Percentiles rank a stretch among this genome's conserved stretches.
Evolutionary conservation across 1,284 basidiomycete species (phyloP).

Genomic region (Leccinum insolens): DNA sequence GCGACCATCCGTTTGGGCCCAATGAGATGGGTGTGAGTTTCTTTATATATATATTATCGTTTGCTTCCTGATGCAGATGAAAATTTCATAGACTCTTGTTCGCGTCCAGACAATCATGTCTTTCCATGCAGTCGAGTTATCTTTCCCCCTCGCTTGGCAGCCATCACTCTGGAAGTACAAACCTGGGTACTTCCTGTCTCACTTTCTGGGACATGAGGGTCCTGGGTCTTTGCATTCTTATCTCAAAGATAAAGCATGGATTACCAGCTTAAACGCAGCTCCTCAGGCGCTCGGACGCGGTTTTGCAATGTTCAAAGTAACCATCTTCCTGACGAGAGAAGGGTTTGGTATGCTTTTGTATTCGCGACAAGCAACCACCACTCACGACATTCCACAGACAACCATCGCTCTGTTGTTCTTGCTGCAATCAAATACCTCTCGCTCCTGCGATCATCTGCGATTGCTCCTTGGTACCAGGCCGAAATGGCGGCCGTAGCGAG

Average conservation of each 20-base stretch:
- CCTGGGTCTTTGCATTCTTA: conserved; percentile 92
- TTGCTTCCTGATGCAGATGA: background rate
- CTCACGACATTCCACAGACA: conserved; percentile 41
- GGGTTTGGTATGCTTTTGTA: conserved; percentile 72
- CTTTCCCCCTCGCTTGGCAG: conserved; percentile 89
- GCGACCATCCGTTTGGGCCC: conserved; percentile 76
- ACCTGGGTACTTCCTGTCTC: conserved; percentile 81
- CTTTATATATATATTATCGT: background rate
- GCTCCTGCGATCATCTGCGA: conserved; percentile 72
- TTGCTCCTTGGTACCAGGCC: conserved; percentile 76
- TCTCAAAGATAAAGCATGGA: conserved; percentile 92
- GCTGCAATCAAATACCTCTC: conserved; percentile 88
- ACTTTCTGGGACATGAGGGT: conserved; percentile 96
- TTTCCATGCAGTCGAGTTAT: conserved; percentile 85
- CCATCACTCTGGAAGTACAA: conserved; percentile 80
- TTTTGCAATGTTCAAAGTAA: conserved; percentile 90
- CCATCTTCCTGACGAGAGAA: conserved; percentile 80
- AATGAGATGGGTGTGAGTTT: conserved; percentile 75
- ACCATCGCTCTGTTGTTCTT: conserved; percentile 77
- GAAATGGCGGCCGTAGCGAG: conserved; percentile 79
- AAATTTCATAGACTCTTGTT: conserved; percentile 67
- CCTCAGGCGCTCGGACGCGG: conserved; percentile 76
- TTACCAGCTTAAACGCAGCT: conserved; percentile 78
- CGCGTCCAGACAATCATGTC: conserved; percentile 92
- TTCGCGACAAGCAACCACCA: conserved; percentile 8